Evolutionary conservation across 345 rosid species (phyloP), one percentile per base, ranked within the genome.

Genomic region (Euphorbia peplus): DNA sequence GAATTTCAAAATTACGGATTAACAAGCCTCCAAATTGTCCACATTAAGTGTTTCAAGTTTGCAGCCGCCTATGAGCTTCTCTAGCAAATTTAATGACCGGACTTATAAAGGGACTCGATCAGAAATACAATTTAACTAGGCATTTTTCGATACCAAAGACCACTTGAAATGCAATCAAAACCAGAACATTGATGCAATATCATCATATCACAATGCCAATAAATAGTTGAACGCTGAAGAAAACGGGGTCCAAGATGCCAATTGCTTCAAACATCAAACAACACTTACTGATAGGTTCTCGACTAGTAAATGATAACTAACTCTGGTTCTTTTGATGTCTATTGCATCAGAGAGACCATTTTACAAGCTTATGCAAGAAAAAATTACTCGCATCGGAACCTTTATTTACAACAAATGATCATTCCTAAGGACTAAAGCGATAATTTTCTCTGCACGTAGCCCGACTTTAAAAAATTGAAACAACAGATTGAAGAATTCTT

Each of bases 331-430:
- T 63, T 44, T 57, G 51, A 58, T n/a, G 69, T 22, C 66, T 41
- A 44, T 54, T 32, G 37, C 67, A 73, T 70, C 70, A 44, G 54
- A 57, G 62, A 68, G 50, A 18, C n/a, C 68, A 41, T 56, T 51
- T 29, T 39, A 70, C 66, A 69, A 50, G 42, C 61, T 44, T 62
- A 64, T 58, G 57, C 70, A 22, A 15, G 60, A 64, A 56, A 16
- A 61, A 67, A 60, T 24, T 61, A 78, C 56, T 47, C 35, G 47
- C 67, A 72, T 65, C 56, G 50, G 70, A 70, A 72, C 64, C 69
- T 69, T 79, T 83, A 76, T 81, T 78, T 78, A 70, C 84, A 32
- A 32, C 37, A 73, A 35, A 67, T 7, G 59, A 65, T 75, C 50
- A 68, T 46, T 67, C 60, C 75, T 54, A n/a, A 25, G 56, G 66